Evolutionary conservation across 208 protist genomes (phyloP), one percentile per base, ranked within the genome.

Genomic region (Acanthamoeba divionensis): DNA sequence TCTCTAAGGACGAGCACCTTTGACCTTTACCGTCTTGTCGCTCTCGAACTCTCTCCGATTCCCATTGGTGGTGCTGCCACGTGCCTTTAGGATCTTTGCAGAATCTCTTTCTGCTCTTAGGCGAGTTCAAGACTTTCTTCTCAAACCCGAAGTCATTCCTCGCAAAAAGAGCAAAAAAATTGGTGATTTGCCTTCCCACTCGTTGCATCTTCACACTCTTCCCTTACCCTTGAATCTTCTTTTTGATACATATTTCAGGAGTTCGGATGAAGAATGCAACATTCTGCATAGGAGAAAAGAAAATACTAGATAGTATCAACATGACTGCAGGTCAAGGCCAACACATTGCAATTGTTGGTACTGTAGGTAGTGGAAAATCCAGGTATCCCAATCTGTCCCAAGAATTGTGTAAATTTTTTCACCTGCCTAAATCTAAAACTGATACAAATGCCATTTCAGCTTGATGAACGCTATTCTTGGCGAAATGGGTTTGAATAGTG

Each of bases 11-110:
- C 55, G 63, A 21, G 31, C 29, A 47, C 24, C 60, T 48, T 52
- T 77, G 38, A 83, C 85, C 33, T 93, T 90, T 87, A 80, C 91
- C 21, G 21, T 33, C 9, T 29, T 93, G 4, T 44, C 91, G 44
- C 18, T 93, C 1, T 91, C 91, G 38, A 93, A 93, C 60, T 75
- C 90, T 0, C 69, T 93, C 65, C 63, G 89, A 67, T 93, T 93
- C 67, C 91, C 91, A 45, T 92, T 93, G 18, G 92, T 93, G 63
- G 87, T 93, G 82, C 33, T 93, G 41, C 91, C 91, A 26, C 65
- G 24, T 13, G 91, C 92, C 2, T 63, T 93, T 24, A 66, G 24
- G n/a, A 54, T 33, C 29, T 41, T 93, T 4, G 90, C 91, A 60
- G 91, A 93, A 41, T 66, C 67, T 29, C 52, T 15, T 2, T 86